Conservation (phyloP, 2,329 filamentous ascomycete genomes). For the Exophiala sp. region DNA sequence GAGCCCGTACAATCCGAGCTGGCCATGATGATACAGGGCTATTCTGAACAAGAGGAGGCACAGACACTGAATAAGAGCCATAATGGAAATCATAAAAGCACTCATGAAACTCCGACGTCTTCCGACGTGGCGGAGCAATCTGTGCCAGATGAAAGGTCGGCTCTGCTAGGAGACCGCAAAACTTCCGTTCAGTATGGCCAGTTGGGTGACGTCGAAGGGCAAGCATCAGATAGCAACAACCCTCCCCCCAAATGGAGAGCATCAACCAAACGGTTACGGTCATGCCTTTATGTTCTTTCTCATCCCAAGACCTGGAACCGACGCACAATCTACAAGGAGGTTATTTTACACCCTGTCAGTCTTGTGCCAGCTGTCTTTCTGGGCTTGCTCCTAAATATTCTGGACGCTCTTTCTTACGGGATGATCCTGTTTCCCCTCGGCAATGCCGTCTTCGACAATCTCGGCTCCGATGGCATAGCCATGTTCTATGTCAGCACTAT, state of each 20-base stretch:
- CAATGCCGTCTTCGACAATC: conserved; percentile 74
- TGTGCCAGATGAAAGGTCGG: conserved; percentile 28
- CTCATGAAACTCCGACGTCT: not conserved
- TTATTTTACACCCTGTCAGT: conserved; percentile 63
- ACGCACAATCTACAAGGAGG: conserved; percentile 60
- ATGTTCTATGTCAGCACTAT: conserved; percentile 99
- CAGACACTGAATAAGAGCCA: conserved; percentile 20
- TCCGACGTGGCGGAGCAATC: conserved; percentile 2
- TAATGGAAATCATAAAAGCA: conserved; percentile 12
- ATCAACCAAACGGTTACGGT: conserved; percentile 5
- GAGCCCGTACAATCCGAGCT: conserved; percentile 45
- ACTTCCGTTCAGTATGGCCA: conserved; percentile 18
- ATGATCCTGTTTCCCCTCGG: conserved; percentile 95
- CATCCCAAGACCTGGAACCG: conserved; percentile 72
- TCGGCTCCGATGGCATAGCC: conserved; percentile 91
- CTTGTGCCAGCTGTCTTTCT: conserved; percentile 83
- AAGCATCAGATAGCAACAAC: conserved; percentile 13
- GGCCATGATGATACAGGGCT: conserved; percentile 49
- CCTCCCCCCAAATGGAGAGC: conserved; percentile 6
- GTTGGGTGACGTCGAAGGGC: conserved; percentile 31
- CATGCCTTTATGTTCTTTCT: conserved; percentile 33
- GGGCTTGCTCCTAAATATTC: conserved; percentile 82
- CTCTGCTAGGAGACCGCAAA: conserved; percentile 24
- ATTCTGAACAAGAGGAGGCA: conserved; percentile 32
- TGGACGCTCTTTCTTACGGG: conserved; percentile 93